Base-by-base conservation (phyloP, 371 early-diverging fungal genomes). In the Mortierella sp. region DNA sequence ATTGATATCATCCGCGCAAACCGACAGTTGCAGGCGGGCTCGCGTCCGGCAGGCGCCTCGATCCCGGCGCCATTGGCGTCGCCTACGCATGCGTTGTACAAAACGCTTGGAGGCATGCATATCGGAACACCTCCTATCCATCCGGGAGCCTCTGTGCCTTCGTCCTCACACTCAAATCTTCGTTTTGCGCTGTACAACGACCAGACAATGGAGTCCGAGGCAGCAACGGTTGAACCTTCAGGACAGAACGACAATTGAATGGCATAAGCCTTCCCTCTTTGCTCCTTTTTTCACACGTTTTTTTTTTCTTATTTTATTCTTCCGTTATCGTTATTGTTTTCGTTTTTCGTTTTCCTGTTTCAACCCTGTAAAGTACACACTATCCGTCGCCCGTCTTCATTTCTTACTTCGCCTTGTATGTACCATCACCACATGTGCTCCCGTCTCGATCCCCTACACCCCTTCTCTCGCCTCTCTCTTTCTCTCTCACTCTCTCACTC, bases 1-100 rank as follows among this genome's bases (percentile, higher is more conserved):
- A 85, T 89, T 24, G 88, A 88, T 47, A 65, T 87, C 45, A 84
- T 91, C n/a, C 88, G 89, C 73, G 60, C 84, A 21, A 88, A 81
- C 55, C 77, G 81, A 1, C 81, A 81, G 47, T 26, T 24, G n/a
- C 45, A 34, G 21, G 28, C 60, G 24, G 57, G 60, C 28, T 48
- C 54, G 16, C 48, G 70, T n/a, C 48, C 48, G n/a, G 42, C 74
- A 54, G 26, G 31, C 38, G 47, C 70, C 14, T 24, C 54, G 2
- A 70, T 81, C 31, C 81, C 77, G 1, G 75, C 81, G 3, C 81
- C 81, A 44, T 60, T 81, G 48, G 83, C 80, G 3, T 83, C 83
- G 44, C 83, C 83, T 0, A 83, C 81, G 14, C 76, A 73, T 19
- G 14, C 38, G 10, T 76, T 82, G 31, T 63, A 82, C 73, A 78